Evolutionary conservation across 352 stramenopile genomes (phyloP).

Genomic region (Phytophthora gonapodyides): DNA sequence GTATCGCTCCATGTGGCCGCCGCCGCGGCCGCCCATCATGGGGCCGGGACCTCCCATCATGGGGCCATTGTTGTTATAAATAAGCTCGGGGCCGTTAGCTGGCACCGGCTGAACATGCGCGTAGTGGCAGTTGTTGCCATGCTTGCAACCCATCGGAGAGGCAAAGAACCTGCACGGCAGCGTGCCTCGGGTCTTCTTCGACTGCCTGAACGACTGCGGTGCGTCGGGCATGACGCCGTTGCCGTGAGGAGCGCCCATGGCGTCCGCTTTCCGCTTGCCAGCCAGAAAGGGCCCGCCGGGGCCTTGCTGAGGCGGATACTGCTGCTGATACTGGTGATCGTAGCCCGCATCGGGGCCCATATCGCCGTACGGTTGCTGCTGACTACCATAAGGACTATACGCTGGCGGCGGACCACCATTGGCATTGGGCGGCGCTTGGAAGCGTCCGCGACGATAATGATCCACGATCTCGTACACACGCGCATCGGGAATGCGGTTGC

Average conservation of each 20-base stretch:
- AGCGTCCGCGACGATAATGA: conserved; percentile 52
- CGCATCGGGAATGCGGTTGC: conserved; percentile 73
- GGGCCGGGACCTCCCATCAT: conserved; percentile 36
- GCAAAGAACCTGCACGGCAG: conserved; percentile 77
- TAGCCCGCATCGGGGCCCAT: conserved; percentile 36
- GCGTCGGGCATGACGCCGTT: conserved; percentile 46
- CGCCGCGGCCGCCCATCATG: conserved; percentile 29
- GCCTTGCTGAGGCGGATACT: conserved; percentile 41
- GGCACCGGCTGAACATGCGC: conserved; percentile 52
- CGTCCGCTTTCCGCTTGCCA: conserved; percentile 51
- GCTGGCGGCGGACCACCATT: conserved; percentile 34
- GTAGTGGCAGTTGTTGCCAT: conserved; percentile 72
- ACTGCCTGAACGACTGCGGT: conserved; percentile 38
- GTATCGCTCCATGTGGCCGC: conserved; percentile 49
- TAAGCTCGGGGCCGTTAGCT: conserved; percentile 54
- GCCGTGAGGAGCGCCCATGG: conserved; percentile 30
- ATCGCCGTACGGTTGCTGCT: conserved; percentile 41
- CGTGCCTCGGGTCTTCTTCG: conserved; percentile 50
- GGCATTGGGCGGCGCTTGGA: conserved; percentile 33
- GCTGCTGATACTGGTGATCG: conserved; percentile 34
- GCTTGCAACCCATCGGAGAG: conserved; percentile 68
- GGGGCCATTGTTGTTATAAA: conserved; percentile 56
- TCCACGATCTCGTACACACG: conserved; percentile 84
- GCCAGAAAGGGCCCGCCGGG: conserved; percentile 32
- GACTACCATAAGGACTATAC: conserved; percentile 54